Evolutionary conservation across 768 basidiomycete genomes (phyloP), one percentile per base, ranked within the genome.

Genomic region (Collybia sordida): DNA sequence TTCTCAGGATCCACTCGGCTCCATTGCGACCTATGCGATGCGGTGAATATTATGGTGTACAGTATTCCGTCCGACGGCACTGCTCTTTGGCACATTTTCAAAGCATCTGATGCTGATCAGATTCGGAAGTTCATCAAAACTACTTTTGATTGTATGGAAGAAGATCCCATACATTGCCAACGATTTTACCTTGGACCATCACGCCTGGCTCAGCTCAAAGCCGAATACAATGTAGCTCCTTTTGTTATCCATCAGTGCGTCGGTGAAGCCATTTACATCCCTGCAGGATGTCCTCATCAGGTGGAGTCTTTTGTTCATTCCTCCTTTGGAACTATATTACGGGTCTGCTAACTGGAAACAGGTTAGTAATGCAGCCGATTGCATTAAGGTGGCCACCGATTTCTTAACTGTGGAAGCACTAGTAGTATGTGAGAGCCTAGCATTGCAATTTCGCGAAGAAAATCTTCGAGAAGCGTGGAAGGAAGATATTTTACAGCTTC

Each of bases 331-430:
- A 15, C 6, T 25, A 27, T 21, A 15, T 27, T 34, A 34, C 28
- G 54, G 24, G 42, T 35, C 31, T 25, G 52, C 25, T 43, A 17
- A 19, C 42, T 45, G 9, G 15, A 28, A 58, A 17, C 58, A 94
- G 83, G 93, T 96, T 9, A 88, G 88, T 59, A 96, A 97, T 64
- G 71, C 92, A 42, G 80, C 90, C 22, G 92, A 95, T 66, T 93
- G 90, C 61, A 85, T 97, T 71, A 97, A 97, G 71, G 90, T 96
- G 45, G 93, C 93, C 22, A 78, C 87, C 59, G 93, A 97, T 67
- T 97, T 93, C 65, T 91, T 96, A 56, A 90, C 88, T 74, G 86
- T 92, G 34, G 90, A 96, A 72, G 95, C 95, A 64, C 86, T 97
- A 38, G 72, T 70, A 35, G 81, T 91, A 23, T 97, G 94, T 65